Evolutionary conservation across 2,329 filamentous ascomycete species (phyloP).

Genomic region (Botrytis sinoallii): DNA sequence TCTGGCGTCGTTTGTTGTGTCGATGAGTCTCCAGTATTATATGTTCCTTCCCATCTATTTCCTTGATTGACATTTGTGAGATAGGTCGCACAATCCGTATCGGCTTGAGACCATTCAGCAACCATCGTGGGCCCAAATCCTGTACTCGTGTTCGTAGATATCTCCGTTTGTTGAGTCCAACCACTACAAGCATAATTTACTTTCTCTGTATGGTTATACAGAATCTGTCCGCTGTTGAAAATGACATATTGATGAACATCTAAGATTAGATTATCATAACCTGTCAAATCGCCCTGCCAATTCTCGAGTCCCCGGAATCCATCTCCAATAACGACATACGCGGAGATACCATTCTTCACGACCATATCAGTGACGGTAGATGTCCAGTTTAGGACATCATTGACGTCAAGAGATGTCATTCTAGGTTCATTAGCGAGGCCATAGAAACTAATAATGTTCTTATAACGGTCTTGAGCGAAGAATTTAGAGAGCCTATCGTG

Average conservation of each 20-base stretch:
- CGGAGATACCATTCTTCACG: conserved; percentile 71
- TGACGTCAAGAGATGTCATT: conserved; percentile 68
- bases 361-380: conserved; percentile 68
- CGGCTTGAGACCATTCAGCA: conserved; percentile 96
- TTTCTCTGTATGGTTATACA: conserved; percentile 77
- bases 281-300: conserved; percentile 81
- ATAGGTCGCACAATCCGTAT: conserved; percentile 85
- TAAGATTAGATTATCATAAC: conserved; percentile 72
- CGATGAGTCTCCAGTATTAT: conserved; percentile 60
- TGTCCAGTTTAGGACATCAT: conserved; percentile 77
- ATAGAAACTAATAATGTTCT: conserved; percentile 88
- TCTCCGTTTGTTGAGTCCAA: conserved; percentile 76
- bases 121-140: conserved; percentile 93
- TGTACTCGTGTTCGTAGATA: conserved; percentile 67
- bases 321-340: conserved; percentile 81
- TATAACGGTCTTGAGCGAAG: conserved; percentile 90
- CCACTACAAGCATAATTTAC: conserved; percentile 81
- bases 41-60: conserved; percentile 87
- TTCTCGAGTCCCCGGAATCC: conserved; percentile 89
- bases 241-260: conserved; percentile 99
- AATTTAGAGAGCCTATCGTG: conserved; percentile 86
- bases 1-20: conserved; percentile 61
- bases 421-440: conserved; percentile 92
- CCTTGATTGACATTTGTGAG: conserved; percentile 89
- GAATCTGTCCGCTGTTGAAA: conserved; percentile 88